phyloP scores from a whole-genome alignment of 1,139 yeast species.

The Petasospora rhodanensis region DNA sequence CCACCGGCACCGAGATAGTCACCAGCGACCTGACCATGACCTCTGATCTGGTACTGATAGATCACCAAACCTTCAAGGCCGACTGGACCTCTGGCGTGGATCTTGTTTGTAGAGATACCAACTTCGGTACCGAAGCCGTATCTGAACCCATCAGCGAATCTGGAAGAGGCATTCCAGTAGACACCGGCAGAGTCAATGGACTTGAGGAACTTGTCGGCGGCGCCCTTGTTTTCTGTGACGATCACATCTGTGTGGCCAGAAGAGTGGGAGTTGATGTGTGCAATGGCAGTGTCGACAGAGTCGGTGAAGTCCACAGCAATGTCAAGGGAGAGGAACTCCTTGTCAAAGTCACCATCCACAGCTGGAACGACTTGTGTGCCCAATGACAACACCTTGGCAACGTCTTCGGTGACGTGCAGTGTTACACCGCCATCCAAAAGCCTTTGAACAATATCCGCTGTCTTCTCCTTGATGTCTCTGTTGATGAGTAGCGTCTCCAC shows the following conservation, averaged over 20 bases:
- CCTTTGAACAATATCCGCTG: slow-evolving; percentile 41
- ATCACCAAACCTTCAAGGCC: slow-evolving; percentile 96
- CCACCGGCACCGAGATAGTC: slow-evolving; percentile 96
- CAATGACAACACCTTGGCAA: slow-evolving; percentile 30
- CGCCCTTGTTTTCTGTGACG: slow-evolving; percentile 63
- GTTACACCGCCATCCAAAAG: slow-evolving; percentile 66
- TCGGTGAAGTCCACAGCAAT: slow-evolving; percentile 65
- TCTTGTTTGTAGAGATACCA: slow-evolving; percentile 93
- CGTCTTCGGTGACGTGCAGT: slow-evolving; percentile 58
- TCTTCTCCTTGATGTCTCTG: slow-evolving; percentile 40
- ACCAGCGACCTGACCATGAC: slow-evolving; percentile 87
- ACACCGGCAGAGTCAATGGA: slow-evolving; percentile 95
- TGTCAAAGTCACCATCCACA: slow-evolving; percentile 64
- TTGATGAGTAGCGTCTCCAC: slow-evolving; percentile 81
- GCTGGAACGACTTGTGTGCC: slow-evolving; percentile 36
- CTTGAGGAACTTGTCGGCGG: slow-evolving; percentile 73
- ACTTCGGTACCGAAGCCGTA: slow-evolving; percentile 99
- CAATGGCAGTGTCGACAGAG: slow-evolving; percentile 63
- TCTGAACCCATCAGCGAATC: slow-evolving; percentile 98
- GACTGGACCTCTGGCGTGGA: slow-evolving; percentile 98
- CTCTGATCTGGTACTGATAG: slow-evolving; percentile 89
- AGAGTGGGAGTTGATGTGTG: slow-evolving; percentile 83
- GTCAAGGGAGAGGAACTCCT: slow-evolving; percentile 79
- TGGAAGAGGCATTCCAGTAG: slow-evolving; percentile 96
- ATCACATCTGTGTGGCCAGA: slow-evolving; percentile 96